Evolutionary conservation across 495 filamentous ascomycete genomes (phyloP).

Genomic region (Podospora tetraspora): DNA sequence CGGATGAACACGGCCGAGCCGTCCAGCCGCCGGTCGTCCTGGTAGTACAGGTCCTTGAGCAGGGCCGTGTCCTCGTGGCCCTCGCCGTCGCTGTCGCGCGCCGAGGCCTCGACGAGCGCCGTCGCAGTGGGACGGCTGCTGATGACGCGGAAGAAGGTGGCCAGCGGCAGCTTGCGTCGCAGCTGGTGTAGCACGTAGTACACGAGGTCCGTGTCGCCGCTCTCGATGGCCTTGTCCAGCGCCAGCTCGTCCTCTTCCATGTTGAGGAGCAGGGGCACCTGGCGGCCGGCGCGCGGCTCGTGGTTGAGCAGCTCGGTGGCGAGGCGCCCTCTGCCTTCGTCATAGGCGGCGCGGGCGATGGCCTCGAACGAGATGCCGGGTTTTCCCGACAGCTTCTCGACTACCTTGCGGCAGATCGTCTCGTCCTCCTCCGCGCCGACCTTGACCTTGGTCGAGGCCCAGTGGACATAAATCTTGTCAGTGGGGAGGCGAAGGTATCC

Average conservation of each 20-base stretch:
- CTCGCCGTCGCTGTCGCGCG: conserved; percentile 36
- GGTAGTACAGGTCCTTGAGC: conserved; percentile 94
- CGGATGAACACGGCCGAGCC: conserved; percentile 79
- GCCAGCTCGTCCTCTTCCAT: conserved; percentile 97
- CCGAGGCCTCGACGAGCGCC: conserved; percentile 81
- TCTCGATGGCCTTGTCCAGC: conserved; percentile 94
- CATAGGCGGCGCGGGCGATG: conserved; percentile 91
- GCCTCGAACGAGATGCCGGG: conserved; percentile 89
- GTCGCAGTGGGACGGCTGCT: conserved; percentile 81
- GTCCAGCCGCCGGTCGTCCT: conserved; percentile 89
- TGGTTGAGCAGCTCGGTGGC: conserved; percentile 89
- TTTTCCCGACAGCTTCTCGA: conserved; percentile 78
- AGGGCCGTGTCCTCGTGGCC: conserved; percentile 65
- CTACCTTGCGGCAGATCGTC: conserved; percentile 77
- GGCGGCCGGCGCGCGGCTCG: conserved; percentile 86
- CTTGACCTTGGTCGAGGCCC: conserved; percentile 92
- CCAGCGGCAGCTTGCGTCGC: conserved; percentile 83
- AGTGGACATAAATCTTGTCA: conserved; percentile 89
- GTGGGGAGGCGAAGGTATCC: conserved; percentile 82
- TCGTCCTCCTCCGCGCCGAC: conserved; percentile 81
- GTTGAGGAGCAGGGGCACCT: conserved; percentile 87
- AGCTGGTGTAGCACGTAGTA: conserved; percentile 84
- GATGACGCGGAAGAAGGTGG: conserved; percentile 89
- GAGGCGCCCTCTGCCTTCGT: conserved; percentile 80
- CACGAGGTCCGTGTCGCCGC: conserved; percentile 88